phyloP scores from a whole-genome alignment of 2,329 filamentous ascomycete genomes.

The Colletotrichum gigasporum region DNA sequence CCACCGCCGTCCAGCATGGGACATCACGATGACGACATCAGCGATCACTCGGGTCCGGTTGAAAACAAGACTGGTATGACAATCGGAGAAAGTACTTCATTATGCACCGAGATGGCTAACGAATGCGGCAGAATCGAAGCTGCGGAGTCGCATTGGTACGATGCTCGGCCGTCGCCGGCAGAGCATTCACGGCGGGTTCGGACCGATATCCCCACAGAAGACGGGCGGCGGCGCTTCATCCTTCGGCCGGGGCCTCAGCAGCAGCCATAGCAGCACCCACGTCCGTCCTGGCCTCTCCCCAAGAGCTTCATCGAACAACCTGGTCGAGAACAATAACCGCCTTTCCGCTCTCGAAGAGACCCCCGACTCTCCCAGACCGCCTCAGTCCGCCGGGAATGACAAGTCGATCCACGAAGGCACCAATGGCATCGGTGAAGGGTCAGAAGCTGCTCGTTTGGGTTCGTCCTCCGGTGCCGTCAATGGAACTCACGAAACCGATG shows the following conservation, averaged over 20 bases:
- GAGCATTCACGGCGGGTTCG: conserved; percentile 72
- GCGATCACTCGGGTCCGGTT: conserved; percentile 52
- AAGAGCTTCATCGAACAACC: conserved; percentile 66
- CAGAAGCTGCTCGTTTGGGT: conserved; percentile 41
- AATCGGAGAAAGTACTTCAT: not conserved
- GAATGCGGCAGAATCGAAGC: conserved; percentile 58
- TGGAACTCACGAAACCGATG: conserved; percentile 55
- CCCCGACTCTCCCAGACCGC: conserved; percentile 49
- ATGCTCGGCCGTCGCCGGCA: conserved; percentile 74
- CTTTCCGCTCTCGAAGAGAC: conserved; percentile 68
- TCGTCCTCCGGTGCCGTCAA: conserved; percentile 53
- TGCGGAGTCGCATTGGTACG: conserved; percentile 73
- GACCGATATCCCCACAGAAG: conserved; percentile 65
- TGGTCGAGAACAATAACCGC: conserved; percentile 61
- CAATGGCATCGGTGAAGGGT: conserved; percentile 54
- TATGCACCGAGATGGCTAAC: conserved; percentile 34
- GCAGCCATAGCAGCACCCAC: conserved; percentile 64
- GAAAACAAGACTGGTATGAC: conserved; percentile 37
- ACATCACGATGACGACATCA: conserved; percentile 50
- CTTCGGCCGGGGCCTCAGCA: conserved; percentile 70
- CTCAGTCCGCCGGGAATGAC: conserved; percentile 37
- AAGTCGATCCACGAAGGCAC: conserved; percentile 52
- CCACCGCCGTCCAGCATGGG: conserved; percentile 29
- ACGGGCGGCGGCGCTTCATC: conserved; percentile 48
- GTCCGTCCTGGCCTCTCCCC: conserved; percentile 60